Conservation (phyloP, 2,329 filamentous ascomycete species). For the Penicillium oxalicum region DNA sequence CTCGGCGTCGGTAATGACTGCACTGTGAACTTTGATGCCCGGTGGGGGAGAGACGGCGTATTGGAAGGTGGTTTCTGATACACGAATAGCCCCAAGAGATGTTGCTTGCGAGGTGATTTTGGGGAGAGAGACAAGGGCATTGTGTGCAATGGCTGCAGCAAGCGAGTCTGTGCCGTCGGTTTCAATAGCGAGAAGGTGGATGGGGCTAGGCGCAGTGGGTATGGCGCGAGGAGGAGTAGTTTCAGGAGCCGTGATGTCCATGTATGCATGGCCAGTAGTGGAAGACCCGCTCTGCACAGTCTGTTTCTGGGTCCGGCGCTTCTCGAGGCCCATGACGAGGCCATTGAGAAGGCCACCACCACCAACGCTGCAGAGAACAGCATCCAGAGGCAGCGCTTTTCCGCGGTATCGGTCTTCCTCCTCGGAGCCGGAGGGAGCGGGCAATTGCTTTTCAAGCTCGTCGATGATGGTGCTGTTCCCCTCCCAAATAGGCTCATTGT, state of each 20-base stretch:
- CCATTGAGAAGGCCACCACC: slow-evolving; percentile 77
- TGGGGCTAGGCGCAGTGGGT: slow-evolving; percentile 22
- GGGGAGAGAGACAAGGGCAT: slow-evolving; percentile 57
- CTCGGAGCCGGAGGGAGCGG: slow-evolving; percentile 28
- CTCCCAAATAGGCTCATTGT: slow-evolving; percentile 43
- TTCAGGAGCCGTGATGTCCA: slow-evolving; percentile 9
- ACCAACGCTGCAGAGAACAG: slow-evolving; percentile 70
- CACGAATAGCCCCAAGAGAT: slow-evolving; percentile 65
- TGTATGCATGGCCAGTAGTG: slow-evolving; percentile 13
- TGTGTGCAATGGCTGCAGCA: slow-evolving; percentile 50
- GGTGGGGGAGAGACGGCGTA: slow-evolving; percentile 49
- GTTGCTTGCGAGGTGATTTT: slow-evolving; percentile 71
- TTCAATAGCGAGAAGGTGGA: slow-evolving; percentile 65
- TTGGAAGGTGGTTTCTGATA: slow-evolving; percentile 62
- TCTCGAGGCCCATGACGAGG: slow-evolving; percentile 62
- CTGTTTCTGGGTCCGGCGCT: slow-evolving; percentile 35
- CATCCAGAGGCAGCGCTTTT: slow-evolving; percentile 51
- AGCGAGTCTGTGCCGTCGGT: slow-evolving; percentile 69
- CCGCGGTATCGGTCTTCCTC: slow-evolving; percentile 23
- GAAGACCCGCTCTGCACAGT: slow-evolving; percentile 6
- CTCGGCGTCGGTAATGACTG: slow-evolving; percentile 67
- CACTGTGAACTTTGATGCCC: slow-evolving; percentile 49
- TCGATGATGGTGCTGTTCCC: slow-evolving; percentile 43
- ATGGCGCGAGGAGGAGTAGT: slow-evolving; percentile 8
- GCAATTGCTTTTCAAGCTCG: slow-evolving; percentile 40